Conservation (phyloP, 331 rosid species). For the Malus hybrid region DNA sequence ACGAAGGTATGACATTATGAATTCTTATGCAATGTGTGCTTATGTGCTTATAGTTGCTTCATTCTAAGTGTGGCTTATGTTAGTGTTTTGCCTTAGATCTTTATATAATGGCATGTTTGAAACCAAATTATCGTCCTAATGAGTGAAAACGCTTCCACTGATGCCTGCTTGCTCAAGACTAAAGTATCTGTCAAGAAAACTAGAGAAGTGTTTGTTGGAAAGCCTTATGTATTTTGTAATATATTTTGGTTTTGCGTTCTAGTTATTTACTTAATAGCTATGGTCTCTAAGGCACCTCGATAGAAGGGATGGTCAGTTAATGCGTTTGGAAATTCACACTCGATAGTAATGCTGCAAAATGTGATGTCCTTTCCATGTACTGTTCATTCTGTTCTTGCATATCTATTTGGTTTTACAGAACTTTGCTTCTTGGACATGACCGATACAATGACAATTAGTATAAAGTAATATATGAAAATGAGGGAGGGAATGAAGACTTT, state of each 20-base stretch:
- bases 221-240: too few species aligned
- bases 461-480: background rate
- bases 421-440: background rate
- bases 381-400: background rate
- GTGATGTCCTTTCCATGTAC: background rate
- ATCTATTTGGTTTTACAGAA: background rate
- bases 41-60: background rate
- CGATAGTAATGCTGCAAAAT: background rate
- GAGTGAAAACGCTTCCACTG: background rate
- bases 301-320: background rate
- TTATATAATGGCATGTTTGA: background rate
- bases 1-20: conserved; percentile 51
- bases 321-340: background rate
- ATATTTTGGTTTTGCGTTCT: background rate
- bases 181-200: background rate
- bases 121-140: background rate
- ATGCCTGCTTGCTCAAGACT: background rate
- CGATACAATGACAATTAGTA: background rate
- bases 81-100: too few species aligned
- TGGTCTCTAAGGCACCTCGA: background rate
- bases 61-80: background rate
- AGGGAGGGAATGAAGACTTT: background rate
- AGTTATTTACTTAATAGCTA: background rate
- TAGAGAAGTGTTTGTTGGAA: background rate
- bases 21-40: background rate